A percentile compares a stretch with the other conserved stretches of the same genome.
These are phyloP conservation scores for Candolleomyces efflorescens DNA, from an alignment of 768 basidiomycete genomes.

Conservation along the genomic window DNA sequence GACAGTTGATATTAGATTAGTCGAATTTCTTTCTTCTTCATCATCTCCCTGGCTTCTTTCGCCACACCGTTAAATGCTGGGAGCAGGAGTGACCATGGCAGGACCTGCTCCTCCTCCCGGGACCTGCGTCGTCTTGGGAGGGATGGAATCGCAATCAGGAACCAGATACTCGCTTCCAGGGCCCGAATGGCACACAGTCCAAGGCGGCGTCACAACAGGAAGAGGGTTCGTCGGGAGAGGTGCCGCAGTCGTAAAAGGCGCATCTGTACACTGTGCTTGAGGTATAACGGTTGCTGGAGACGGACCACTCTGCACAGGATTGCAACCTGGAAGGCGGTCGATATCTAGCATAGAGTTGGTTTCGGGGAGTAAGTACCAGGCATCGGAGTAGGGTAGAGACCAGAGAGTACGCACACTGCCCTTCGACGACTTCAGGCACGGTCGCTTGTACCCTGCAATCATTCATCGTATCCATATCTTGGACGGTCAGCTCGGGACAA, in stretches of 20 bases:
- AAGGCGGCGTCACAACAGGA: constrained; percentile 1
- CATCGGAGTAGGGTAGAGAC: neutral
- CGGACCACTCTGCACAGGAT: constrained; percentile 3
- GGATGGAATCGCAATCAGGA: constrained; percentile 3
- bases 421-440: constrained; percentile 6
- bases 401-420: neutral
- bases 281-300: neutral
- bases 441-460: neutral
- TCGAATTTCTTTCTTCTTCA: too few species aligned
- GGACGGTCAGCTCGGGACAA: constrained; percentile 6
- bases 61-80: too few species aligned
- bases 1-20: too few species aligned
- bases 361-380: neutral
- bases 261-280: neutral
- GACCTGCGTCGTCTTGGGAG: neutral
- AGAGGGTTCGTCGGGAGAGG: constrained; percentile 3
- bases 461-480: constrained; percentile 10
- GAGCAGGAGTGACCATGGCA: too few species aligned
- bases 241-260: neutral
- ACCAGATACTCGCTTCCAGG: constrained; percentile 1
- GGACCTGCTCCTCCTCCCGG: neutral
- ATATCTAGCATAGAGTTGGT: neutral
- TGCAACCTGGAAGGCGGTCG: constrained; percentile 5
- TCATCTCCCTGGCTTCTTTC: too few species aligned
- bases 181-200: constrained; percentile 7